A percentile compares a stretch with the other conserved stretches of the same genome.
These are phyloP conservation scores for Yarrowia porcina DNA, from an alignment of 805 yeast species.

Conservation along the genomic window DNA sequence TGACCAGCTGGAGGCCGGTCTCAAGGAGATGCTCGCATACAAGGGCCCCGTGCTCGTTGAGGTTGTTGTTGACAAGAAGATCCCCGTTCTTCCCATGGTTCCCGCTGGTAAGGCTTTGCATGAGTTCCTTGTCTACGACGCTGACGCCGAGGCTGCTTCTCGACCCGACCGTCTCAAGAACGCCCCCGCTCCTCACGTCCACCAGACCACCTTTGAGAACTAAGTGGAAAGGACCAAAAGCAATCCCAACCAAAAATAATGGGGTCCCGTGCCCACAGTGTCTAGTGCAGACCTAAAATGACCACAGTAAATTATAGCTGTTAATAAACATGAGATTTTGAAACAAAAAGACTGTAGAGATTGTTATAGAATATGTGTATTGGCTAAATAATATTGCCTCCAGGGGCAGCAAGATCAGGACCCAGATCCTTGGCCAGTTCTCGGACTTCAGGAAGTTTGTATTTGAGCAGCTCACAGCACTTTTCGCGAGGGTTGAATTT, in stretches of 20 bases:
- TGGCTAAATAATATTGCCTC: not conserved
- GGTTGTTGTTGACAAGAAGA: conserved; percentile 83
- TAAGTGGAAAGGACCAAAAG: not conserved
- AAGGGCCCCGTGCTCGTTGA: conserved; percentile 88
- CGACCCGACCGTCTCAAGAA: conserved; percentile 24
- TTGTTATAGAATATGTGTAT: not conserved
- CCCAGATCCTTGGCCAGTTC: conserved; percentile 16
- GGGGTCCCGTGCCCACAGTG: not conserved
- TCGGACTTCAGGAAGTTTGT: not conserved
- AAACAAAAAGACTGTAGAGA: not conserved
- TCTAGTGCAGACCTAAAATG: conserved; percentile 25
- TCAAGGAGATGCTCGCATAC: conserved; percentile 67
- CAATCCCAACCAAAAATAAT: conserved; percentile 6
- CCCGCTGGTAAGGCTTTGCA: conserved; percentile 94
- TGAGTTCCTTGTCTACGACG: conserved; percentile 86
- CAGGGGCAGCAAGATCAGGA: conserved; percentile 17
- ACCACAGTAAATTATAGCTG: conserved; percentile 25
- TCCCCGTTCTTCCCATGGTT: conserved; percentile 97
- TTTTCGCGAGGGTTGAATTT: conserved; percentile 5
- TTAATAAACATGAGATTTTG: conserved; percentile 1
- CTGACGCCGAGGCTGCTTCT: conserved; percentile 44
- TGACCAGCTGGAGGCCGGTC: conserved; percentile 56
- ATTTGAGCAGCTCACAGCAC: not conserved
- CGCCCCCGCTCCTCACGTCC: conserved; percentile 25
- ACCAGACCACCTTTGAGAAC: conserved; percentile 23